phyloP scores from a whole-genome alignment of 2,329 filamentous ascomycete species.

The Alternaria longipes region DNA sequence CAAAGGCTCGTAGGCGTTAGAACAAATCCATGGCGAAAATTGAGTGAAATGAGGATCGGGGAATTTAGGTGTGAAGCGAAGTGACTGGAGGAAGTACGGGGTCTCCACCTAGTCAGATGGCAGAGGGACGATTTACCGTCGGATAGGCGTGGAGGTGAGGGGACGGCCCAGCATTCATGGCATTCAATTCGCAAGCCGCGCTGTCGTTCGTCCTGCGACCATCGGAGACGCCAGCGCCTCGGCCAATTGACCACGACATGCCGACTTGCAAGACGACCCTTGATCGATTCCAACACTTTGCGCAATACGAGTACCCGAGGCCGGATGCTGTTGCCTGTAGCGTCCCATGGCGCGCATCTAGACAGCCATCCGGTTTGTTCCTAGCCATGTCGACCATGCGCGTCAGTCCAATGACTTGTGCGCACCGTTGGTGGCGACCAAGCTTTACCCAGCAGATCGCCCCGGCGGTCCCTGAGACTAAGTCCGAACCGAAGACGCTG shows the following conservation, averaged over 20 bases:
- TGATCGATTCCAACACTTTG: neutral
- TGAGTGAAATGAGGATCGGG: conserved; percentile 1
- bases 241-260: conserved; percentile 9
- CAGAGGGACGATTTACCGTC: conserved; percentile 3
- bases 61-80: conserved; percentile 1
- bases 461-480: conserved; percentile 20
- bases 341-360: conserved; percentile 1
- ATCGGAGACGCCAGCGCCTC: conserved; percentile 17
- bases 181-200: conserved; percentile 8
- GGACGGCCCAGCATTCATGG: conserved; percentile 12
- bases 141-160: conserved; percentile 17
- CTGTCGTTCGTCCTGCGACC: conserved; percentile 13
- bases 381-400: conserved; percentile 10
- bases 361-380: conserved; percentile 12
- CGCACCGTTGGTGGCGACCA: conserved; percentile 26
- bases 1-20: conserved; percentile 30
- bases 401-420: conserved; percentile 6
- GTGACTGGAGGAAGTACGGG: neutral
- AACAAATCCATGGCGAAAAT: conserved; percentile 27
- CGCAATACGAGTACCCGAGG: neutral
- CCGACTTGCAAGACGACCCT: neutral
- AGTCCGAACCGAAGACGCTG: conserved; percentile 6
- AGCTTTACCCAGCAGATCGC: conserved; percentile 27
- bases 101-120: conserved; percentile 1
- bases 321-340: neutral